Conservation (phyloP, 1,139 yeast genomes). For the Yamadazyma friedrichii region DNA sequence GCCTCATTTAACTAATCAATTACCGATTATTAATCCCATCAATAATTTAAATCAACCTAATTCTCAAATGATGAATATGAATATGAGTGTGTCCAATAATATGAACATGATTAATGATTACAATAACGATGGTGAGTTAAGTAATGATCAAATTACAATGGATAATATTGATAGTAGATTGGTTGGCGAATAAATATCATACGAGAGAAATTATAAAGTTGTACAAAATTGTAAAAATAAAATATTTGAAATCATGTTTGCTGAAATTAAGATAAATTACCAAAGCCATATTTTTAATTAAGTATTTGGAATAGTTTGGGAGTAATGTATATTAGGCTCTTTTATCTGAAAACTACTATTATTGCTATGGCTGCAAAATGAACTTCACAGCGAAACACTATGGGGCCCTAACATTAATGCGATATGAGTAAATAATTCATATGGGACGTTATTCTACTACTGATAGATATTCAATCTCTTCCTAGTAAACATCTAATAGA, state of each 20-base stretch:
- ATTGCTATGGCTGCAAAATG: too few species aligned
- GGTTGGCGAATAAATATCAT: constrained; percentile 36
- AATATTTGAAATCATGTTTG: too few species aligned
- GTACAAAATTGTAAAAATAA: background rate
- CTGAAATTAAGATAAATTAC: too few species aligned
- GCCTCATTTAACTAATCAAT: constrained; percentile 2
- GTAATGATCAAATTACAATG: constrained; percentile 40
- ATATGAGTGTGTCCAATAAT: constrained; percentile 16
- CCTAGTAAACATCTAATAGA: too few species aligned
- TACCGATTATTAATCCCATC: constrained; percentile 2
- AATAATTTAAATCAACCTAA: background rate
- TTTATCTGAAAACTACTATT: too few species aligned
- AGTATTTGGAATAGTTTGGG: constrained; percentile 3
- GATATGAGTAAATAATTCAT: too few species aligned
- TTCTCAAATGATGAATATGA: constrained; percentile 2
- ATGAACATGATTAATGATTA: constrained; percentile 13
- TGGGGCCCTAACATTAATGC: too few species aligned
- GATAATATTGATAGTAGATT: constrained; percentile 49
- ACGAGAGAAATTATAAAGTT: too few species aligned
- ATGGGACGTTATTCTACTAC: too few species aligned
- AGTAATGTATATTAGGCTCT: constrained; percentile 6
- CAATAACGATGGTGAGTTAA: constrained; percentile 19
- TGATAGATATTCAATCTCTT: too few species aligned
- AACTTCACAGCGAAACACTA: too few species aligned
- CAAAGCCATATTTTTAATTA: constrained; percentile 2